A percentile compares a stretch with the other conserved stretches of the same genome.
phyloP scores from a whole-genome alignment of 164 flowering plant species.

The Vitis labrusca region DNA sequence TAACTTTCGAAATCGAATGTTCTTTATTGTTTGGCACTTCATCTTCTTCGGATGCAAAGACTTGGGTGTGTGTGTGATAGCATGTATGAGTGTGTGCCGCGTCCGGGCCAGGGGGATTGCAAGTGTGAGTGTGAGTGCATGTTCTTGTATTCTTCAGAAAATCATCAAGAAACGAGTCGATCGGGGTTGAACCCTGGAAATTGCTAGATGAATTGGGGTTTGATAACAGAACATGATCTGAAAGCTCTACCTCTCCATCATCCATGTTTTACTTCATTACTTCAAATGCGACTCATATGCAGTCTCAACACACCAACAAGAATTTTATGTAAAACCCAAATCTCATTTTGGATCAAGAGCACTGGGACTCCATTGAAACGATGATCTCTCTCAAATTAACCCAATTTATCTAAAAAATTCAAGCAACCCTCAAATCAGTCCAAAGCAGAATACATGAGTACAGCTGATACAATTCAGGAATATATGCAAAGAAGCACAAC shows the following conservation, averaged over 20 bases:
- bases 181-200: conserved; percentile 9
- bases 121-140: conserved; percentile 66
- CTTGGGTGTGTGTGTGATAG: conserved; percentile 60
- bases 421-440: background rate
- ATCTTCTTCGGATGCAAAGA: conserved; percentile 37
- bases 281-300: background rate
- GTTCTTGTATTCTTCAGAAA: conserved; percentile 39
- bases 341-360: background rate
- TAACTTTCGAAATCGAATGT: conserved; percentile 20
- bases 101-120: conserved; percentile 78
- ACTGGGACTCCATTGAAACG: background rate
- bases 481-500: conserved; percentile 18
- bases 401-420: conserved; percentile 2
- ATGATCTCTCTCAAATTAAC: background rate
- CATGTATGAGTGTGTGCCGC: conserved; percentile 65
- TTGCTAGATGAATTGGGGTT: conserved; percentile 8
- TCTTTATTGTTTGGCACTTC: conserved; percentile 16
- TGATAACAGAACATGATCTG: conserved; percentile 20
- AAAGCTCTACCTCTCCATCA: conserved; percentile 36
- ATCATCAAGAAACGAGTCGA: conserved; percentile 34
- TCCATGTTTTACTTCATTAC: conserved; percentile 25
- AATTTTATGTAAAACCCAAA: background rate
- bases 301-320: conserved; percentile 3
- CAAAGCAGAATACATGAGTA: background rate
- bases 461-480: conserved; percentile 13